Base-by-base conservation (phyloP, 352 stramenopile genomes). In the Globisporangium abappressorium region DNA sequence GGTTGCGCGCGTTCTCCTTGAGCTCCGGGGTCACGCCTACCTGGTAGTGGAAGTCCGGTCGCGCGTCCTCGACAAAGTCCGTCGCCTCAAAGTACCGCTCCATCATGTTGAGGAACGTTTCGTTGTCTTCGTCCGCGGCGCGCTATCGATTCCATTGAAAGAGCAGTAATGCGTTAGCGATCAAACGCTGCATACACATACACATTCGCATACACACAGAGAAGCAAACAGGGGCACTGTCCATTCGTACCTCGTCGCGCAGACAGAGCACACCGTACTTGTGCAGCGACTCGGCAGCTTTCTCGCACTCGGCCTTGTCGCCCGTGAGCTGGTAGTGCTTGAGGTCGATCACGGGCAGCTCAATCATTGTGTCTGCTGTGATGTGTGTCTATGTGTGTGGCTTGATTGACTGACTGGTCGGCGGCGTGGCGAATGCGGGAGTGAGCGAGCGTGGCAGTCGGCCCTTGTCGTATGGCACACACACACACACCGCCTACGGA, bases 61-160 rank as follows among this genome's bases (percentile, higher is more conserved):
- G 89, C 24, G 92, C 91, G 74, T 98, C 93, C 62, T 90, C 66
- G 9, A 85, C 70, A 49, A 96, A 97, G 72, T 98, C 92, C 54
- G 89, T 92, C 26, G 82, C 64, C 69, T 87, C 88, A 67, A 97
- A 98, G 79, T 98, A 98, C 3, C 75, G 80, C 76, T 98, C 93
- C 89, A 98, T 97, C 84, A 97, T 94, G 77, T 97, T 80, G 14
- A 98, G 79, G 73, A 98, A 98, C 60, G 65, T 82, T 46, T 87
- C 78, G 59, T 94, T 94, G 74, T 94, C 82, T n/a, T 57, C 70
- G 68, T 93, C 82, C 49, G 72, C 80, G 15, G 83, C 85, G 62
- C 87, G 87, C 81, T 89, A 43, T 12, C 51, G 15, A 47, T 18
- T 43, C 36, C 38, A 47, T 47, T 14, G 5, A 41, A 18, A 47